phyloP scores from a whole-genome alignment of 208 protist species.

The Trypanosoma brucei region DNA sequence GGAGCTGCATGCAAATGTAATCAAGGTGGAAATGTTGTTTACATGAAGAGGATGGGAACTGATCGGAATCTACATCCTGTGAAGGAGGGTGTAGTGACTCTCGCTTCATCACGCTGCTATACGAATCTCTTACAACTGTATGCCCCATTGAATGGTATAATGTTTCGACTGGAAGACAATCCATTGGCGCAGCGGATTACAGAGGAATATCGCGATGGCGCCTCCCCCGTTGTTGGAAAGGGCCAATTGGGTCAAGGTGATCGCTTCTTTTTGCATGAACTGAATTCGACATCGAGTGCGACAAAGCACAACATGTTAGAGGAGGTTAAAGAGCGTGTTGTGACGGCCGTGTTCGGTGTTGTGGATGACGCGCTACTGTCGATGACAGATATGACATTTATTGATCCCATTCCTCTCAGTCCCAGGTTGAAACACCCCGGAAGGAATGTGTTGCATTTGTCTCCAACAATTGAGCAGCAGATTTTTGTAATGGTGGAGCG shows the following conservation, averaged over 20 bases:
- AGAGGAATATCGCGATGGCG: too few relatives aligned
- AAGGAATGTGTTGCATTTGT: slow-evolving; percentile 1
- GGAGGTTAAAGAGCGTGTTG: not conserved
- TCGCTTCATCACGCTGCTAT: too few relatives aligned
- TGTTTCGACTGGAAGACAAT: too few relatives aligned
- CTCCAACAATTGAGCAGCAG: slow-evolving; percentile 11
- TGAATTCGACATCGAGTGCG: not conserved
- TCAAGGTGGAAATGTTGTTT: too few relatives aligned
- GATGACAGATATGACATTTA: not conserved
- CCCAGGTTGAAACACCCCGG: not conserved
- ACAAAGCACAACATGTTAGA: not conserved
- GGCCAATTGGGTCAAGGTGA: not conserved
- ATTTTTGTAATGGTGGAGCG: not conserved
- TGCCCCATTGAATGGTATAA: too few relatives aligned
- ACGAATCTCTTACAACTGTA: too few relatives aligned
- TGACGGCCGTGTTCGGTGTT: slow-evolving; percentile 3
- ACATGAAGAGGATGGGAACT: too few relatives aligned
- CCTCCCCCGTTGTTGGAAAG: too few relatives aligned
- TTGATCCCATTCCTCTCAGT: not conserved
- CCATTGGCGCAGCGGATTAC: too few relatives aligned
- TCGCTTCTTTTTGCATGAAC: not conserved
- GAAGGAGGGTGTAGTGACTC: too few relatives aligned
- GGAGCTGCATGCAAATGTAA: too few relatives aligned
- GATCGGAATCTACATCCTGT: too few relatives aligned
- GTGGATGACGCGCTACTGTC: not conserved